Base-by-base conservation (phyloP, 306 rosid genomes). In the Oxytropis ochrocephala region DNA sequence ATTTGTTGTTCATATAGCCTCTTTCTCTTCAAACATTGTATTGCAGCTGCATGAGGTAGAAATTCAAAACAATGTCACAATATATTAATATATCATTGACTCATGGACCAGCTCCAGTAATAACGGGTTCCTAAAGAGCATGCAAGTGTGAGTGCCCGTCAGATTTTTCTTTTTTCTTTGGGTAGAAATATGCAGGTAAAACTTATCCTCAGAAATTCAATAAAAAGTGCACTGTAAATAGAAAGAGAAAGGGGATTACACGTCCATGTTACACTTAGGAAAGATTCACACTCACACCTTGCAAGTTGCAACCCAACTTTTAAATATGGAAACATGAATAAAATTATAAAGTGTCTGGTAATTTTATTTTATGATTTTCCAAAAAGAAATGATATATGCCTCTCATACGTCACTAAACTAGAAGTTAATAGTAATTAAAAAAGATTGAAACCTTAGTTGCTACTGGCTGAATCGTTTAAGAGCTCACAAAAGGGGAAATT, bases 11-110 rank as follows among this genome's bases (percentile, higher is more conserved):
- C 99, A 53, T 94, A 94, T 27, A 94, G 80, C 78, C 84, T 88
- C 87, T 94, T 94, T 88, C 92, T 88, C 88, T 94, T 94, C 80
- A 94, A 85, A 72, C 97, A 91, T 77, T 94, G 99, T 73, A 94
- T 94, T 29, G 99, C 99, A 68, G 96, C 99, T 94, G 80, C 66
- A 81, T 17, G 30, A 67, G 32, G 65, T 24, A 72, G 16, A 78
- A 49, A 63, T 62, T 74, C 7, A 46, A 51, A 69, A 50, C 62
- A 19, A 43, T 27, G 19, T 50, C 24, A 51, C 35, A 47, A 54
- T 21, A 33, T 0, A 60, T 19, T 14, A 46, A 53, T 27, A 32
- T 10, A 38, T 8, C 63, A 50, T 32, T 50, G 17, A 48, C 30
- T 38, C 57, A 44, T 38, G 30, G 56, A 27, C 7, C 48, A 54